Evolutionary conservation across 345 rosid genomes (phyloP), one percentile per base, ranked within the genome.

Genomic region (Sisymbrium altissimum): DNA sequence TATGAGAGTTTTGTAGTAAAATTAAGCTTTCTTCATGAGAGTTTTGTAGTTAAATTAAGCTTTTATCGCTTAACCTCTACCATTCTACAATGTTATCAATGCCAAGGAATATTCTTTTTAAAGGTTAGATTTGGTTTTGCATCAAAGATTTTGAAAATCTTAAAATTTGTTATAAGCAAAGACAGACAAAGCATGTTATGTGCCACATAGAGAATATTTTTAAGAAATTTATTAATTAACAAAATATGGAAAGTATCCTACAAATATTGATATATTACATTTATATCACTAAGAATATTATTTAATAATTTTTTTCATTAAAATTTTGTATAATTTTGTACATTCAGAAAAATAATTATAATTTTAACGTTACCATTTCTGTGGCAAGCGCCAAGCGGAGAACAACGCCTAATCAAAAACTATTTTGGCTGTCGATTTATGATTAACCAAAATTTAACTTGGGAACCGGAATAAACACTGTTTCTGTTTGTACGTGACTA

Each of bases 1-100:
- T 46, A 23, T n/a, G 66, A 38, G 75, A 50, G 67, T 50, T 62
- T 19, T 71, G 62, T 18, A 40, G 53, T 39, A 39, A 13, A 39
- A 17, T 48, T 23, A 49, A 27, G 33, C 11, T 71, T 53, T 55
- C 29, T n/a, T n/a, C n/a, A 23, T n/a, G 66, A 38, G 75, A 50
- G 67, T 50, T 62, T 19, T 71, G 62, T 18, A 40, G 53, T 39
- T 50, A 13, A 39, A 17, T 48, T 23, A 49, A 27, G 33, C 11
- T 71, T 53, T 55, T 30, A 4, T 68, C 17, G 18, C 73, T 56
- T 41, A 39, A 39, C 30, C 23, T 55, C 6, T 27, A 46, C 66
- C 36, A 15, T 49, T 49, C 21, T 60, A 27, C 9, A 17, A 17
- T 49, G 46, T 29, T 40, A 68, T 27, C 39, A 25, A 6, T 67